Evolutionary conservation across 2,329 filamentous ascomycete species (phyloP).

Genomic region (Colletotrichum liriopes): DNA sequence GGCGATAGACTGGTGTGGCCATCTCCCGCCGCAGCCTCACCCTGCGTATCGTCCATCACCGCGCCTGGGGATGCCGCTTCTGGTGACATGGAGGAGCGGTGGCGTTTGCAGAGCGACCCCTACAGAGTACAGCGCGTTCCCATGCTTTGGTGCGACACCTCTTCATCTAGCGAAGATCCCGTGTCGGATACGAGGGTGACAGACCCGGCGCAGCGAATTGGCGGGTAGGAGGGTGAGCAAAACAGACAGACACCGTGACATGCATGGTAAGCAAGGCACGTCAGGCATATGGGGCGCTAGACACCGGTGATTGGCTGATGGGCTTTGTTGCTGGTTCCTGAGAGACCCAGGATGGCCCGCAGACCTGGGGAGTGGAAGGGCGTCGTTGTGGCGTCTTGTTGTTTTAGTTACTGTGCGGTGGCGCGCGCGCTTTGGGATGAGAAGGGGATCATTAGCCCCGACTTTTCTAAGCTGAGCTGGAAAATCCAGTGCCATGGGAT

Average conservation of each 20-base stretch:
- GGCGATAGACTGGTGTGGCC: background rate
- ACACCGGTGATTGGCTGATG: background rate
- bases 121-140: background rate
- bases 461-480: background rate
- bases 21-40: background rate
- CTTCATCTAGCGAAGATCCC: background rate
- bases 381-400: background rate
- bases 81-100: background rate
- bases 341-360: background rate
- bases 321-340: background rate
- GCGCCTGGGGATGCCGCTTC: background rate
- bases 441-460: background rate
- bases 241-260: background rate
- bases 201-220: background rate
- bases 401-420: background rate
- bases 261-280: constrained; percentile 6
- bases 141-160: background rate
- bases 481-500: constrained; percentile 30
- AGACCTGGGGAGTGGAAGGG: background rate
- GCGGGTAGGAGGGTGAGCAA: background rate
- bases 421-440: background rate
- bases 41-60: background rate
- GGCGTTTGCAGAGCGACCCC: background rate
- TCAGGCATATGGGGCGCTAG: background rate
- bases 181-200: background rate